Percentiles rank a stretch among this genome's conserved stretches.
Conservation (phyloP, 2,329 filamentous ascomycete genomes). For the Alternaria novae-zelandiae region DNA sequence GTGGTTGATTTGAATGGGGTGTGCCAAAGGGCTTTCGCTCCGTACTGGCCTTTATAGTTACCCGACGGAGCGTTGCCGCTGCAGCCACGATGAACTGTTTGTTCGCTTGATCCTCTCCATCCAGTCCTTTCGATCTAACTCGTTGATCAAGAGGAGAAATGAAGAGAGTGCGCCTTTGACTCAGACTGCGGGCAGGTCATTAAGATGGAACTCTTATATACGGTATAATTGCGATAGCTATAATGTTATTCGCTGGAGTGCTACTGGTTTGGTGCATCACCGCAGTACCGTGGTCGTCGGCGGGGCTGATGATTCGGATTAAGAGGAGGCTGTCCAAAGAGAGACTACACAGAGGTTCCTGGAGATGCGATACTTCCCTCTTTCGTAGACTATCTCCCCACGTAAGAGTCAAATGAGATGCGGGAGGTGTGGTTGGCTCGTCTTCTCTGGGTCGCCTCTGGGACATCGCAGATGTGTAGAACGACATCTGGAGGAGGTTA, state of each 20-base stretch:
- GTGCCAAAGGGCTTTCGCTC: too few species aligned
- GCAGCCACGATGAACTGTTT: conserved; percentile 8
- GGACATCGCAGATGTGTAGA: background rate
- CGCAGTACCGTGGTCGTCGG: background rate
- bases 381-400: background rate
- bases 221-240: background rate
- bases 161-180: background rate
- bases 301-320: background rate
- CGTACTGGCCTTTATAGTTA: conserved; percentile 63
- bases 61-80: conserved; percentile 51
- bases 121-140: background rate
- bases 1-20: too few species aligned
- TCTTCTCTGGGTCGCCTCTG: background rate
- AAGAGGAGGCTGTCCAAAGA: background rate
- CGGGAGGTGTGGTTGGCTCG: background rate
- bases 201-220: background rate
- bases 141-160: background rate
- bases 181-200: background rate
- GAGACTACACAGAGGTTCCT: background rate
- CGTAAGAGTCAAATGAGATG: background rate
- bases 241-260: background rate
- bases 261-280: background rate
- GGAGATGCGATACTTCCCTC: background rate
- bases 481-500: background rate
- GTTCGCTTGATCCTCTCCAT: conserved; percentile 14